A percentile compares a stretch with the other conserved stretches of the same genome.
Evolutionary conservation across 345 rosid genomes (phyloP).

Genomic region (Eucalyptus marginata): DNA sequence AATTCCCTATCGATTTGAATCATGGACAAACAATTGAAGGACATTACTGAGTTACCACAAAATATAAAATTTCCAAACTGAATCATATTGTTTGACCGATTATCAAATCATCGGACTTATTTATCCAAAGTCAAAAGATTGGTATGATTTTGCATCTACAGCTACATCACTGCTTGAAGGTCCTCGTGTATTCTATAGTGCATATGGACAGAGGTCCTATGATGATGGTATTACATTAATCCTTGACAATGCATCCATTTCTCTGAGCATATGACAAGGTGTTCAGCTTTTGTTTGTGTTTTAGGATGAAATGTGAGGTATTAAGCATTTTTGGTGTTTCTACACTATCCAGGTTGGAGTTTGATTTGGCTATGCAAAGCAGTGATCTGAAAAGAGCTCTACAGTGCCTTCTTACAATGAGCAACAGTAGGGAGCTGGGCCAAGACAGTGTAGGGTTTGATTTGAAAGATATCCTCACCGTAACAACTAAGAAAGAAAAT

Average conservation of each 20-base stretch:
- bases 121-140: neutral
- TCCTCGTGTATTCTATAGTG: neutral
- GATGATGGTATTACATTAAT: neutral
- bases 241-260: neutral
- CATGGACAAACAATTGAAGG: neutral
- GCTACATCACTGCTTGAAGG: neutral
- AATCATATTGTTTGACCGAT: neutral
- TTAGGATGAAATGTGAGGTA: neutral
- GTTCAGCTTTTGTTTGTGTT: neutral
- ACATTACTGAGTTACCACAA: neutral
- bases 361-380: slow-evolving; percentile 97
- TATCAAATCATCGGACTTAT: neutral
- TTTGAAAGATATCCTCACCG: slow-evolving; percentile 74
- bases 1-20: neutral
- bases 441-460: slow-evolving; percentile 66
- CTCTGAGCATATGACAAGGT: neutral
- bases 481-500: slow-evolving; percentile 83
- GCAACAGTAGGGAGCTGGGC: slow-evolving; percentile 92
- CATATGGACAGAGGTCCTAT: neutral
- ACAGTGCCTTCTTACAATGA: slow-evolving; percentile 92
- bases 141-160: neutral
- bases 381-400: slow-evolving; percentile 98
- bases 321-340: neutral
- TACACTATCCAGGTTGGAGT: slow-evolving; percentile 64
- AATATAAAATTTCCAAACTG: neutral